These are phyloP conservation scores for Corynascus novoguineensis DNA, from an alignment of 495 filamentous ascomycete genomes.

Conservation along the genomic window DNA sequence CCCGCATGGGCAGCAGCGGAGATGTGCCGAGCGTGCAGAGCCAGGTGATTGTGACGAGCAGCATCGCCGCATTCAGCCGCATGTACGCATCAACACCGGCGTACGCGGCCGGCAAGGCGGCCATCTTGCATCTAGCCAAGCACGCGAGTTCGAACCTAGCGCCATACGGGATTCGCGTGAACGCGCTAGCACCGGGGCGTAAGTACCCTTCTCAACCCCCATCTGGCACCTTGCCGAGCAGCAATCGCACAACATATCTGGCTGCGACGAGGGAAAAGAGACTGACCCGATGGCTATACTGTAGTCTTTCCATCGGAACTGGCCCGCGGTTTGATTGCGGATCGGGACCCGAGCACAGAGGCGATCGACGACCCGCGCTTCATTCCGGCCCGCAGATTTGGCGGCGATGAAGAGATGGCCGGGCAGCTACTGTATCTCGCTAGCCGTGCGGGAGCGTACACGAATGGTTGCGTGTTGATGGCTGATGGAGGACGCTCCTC, in stretches of 20 bases:
- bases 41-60: constrained; percentile 50
- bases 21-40: constrained; percentile 41
- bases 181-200: constrained; percentile 61
- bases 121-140: constrained; percentile 57
- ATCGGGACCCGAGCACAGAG: constrained; percentile 41
- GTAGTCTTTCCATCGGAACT: constrained; percentile 55
- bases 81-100: constrained; percentile 38
- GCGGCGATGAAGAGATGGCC: constrained; percentile 54
- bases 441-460: constrained; percentile 52
- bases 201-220: constrained; percentile 12
- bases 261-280: constrained; percentile 28
- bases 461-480: constrained; percentile 52
- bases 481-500: constrained; percentile 53
- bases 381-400: constrained; percentile 50
- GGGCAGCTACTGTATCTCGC: constrained; percentile 52
- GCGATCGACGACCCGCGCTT: constrained; percentile 24
- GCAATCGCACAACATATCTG: too few species aligned
- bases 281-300: background rate
- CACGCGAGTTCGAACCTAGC: constrained; percentile 49
- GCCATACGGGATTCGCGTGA: constrained; percentile 52
- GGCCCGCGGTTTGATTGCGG: constrained; percentile 34
- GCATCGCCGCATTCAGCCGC: constrained; percentile 51
- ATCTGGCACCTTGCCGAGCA: too few species aligned
- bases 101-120: constrained; percentile 59
- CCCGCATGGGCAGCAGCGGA: background rate